A percentile compares a stretch with the other conserved stretches of the same genome.
Evolutionary conservation across 805 yeast genomes (phyloP).

Genomic region (Candida insectalens): DNA sequence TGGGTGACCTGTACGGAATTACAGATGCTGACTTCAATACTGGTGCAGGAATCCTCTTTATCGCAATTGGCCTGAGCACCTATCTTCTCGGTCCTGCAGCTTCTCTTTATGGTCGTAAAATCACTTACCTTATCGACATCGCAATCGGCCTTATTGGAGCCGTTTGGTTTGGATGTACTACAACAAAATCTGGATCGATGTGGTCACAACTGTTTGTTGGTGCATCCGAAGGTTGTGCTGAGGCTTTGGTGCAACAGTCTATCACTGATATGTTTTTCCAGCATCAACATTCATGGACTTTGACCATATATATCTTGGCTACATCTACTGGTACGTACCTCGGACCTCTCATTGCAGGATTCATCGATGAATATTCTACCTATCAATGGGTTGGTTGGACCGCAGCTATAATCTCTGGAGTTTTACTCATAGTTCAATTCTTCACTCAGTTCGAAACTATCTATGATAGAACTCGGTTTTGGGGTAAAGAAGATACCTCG

Average conservation of each 20-base stretch:
- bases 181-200: conserved; percentile 47
- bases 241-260: conserved; percentile 60
- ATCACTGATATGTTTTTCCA: conserved; percentile 66
- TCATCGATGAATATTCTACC: conserved; percentile 44
- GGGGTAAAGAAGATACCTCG: conserved; percentile 24
- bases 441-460: conserved; percentile 65
- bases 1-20: conserved; percentile 53
- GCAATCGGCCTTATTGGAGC: conserved; percentile 54
- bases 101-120: conserved; percentile 57
- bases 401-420: conserved; percentile 57
- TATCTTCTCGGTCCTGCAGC: conserved; percentile 60
- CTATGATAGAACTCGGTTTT: conserved; percentile 42
- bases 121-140: conserved; percentile 54
- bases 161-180: conserved; percentile 58
- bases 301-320: conserved; percentile 67
- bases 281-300: conserved; percentile 64
- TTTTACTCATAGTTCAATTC: conserved; percentile 39
- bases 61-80: conserved; percentile 59
- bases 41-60: conserved; percentile 71
- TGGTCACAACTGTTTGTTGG: conserved; percentile 79
- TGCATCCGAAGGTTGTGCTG: conserved; percentile 68
- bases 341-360: conserved; percentile 76
- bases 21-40: conserved; percentile 63
- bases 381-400: conserved; percentile 76
- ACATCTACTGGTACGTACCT: conserved; percentile 70